Conservation (phyloP, 2,329 filamentous ascomycete genomes). For the Scytalidium lignicola region DNA sequence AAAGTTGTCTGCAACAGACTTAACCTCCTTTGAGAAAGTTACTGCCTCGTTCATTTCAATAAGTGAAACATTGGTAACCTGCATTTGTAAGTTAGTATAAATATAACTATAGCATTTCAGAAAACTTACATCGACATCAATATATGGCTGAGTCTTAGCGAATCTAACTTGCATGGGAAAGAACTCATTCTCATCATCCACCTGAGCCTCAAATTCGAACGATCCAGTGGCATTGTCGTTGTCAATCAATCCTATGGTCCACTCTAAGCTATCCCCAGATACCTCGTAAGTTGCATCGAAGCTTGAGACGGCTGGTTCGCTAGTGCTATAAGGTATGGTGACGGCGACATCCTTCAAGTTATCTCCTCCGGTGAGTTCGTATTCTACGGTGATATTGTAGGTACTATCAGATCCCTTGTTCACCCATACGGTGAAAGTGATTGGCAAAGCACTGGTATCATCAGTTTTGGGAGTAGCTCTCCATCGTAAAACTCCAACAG, state of each 20-base stretch:
- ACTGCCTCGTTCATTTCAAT: slow-evolving; percentile 74
- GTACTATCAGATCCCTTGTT: slow-evolving; percentile 78
- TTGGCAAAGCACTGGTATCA: slow-evolving; percentile 75
- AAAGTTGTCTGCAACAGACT: slow-evolving; percentile 71
- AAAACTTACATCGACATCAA: slow-evolving; percentile 84
- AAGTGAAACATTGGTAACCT: slow-evolving; percentile 66
- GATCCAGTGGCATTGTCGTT: slow-evolving; percentile 77
- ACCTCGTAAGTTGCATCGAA: slow-evolving; percentile 95
- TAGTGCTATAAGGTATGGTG: slow-evolving; percentile 77
- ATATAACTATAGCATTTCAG: slow-evolving; percentile 1
- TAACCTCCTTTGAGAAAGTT: slow-evolving; percentile 77
- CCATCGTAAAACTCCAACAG: slow-evolving; percentile 91
- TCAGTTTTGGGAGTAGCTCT: slow-evolving; percentile 77
- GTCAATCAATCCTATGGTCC: slow-evolving; percentile 84
- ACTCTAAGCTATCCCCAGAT: slow-evolving; percentile 86
- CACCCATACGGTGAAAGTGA: slow-evolving; percentile 97
- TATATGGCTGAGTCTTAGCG: slow-evolving; percentile 76
- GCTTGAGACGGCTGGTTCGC: slow-evolving; percentile 83
- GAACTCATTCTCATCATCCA: slow-evolving; percentile 85
- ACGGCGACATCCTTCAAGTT: slow-evolving; percentile 79
- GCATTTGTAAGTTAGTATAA: slow-evolving; percentile 21
- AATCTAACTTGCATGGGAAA: slow-evolving; percentile 96
- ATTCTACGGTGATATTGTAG: slow-evolving; percentile 90
- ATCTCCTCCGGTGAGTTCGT: slow-evolving; percentile 81
- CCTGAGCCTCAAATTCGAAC: slow-evolving; percentile 93